A percentile compares a stretch with the other conserved stretches of the same genome.
phyloP scores from a whole-genome alignment of 2,329 filamentous ascomycete genomes.

The Pseudogymnoascus sp. region DNA sequence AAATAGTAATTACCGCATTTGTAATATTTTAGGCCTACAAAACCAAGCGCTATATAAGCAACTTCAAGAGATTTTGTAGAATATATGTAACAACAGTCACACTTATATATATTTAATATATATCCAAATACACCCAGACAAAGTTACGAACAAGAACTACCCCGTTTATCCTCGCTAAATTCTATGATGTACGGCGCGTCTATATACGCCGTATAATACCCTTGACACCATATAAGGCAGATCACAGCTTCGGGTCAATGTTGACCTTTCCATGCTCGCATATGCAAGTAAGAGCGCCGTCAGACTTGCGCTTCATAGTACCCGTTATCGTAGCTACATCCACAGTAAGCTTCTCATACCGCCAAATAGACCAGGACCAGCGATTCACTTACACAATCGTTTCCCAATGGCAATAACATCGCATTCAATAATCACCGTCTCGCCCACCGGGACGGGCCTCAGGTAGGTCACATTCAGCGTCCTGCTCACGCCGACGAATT shows the following conservation, averaged over 20 bases:
- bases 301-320: slow-evolving; percentile 43
- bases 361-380: background rate
- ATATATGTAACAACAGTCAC: background rate
- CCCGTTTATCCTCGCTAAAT: background rate
- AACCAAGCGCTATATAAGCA: background rate
- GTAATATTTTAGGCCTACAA: background rate
- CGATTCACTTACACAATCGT: slow-evolving; percentile 34
- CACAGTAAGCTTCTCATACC: background rate
- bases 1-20: background rate
- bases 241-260: slow-evolving; percentile 35
- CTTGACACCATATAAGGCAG: background rate
- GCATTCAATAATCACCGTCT: slow-evolving; percentile 45
- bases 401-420: slow-evolving; percentile 53
- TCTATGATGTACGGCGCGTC: background rate
- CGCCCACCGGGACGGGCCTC: slow-evolving; percentile 51
- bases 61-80: background rate
- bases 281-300: slow-evolving; percentile 44
- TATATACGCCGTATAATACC: background rate
- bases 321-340: slow-evolving; percentile 36
- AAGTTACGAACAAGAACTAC: background rate
- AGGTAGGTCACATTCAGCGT: slow-evolving; percentile 60
- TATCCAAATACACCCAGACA: background rate
- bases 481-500: slow-evolving; percentile 53
- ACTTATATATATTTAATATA: background rate
- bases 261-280: slow-evolving; percentile 60